Percentiles rank a stretch among this genome's conserved stretches.
These are phyloP conservation scores for Metarhizium rileyi DNA, from an alignment of 2,329 filamentous ascomycete species.

Conservation along the genomic window DNA sequence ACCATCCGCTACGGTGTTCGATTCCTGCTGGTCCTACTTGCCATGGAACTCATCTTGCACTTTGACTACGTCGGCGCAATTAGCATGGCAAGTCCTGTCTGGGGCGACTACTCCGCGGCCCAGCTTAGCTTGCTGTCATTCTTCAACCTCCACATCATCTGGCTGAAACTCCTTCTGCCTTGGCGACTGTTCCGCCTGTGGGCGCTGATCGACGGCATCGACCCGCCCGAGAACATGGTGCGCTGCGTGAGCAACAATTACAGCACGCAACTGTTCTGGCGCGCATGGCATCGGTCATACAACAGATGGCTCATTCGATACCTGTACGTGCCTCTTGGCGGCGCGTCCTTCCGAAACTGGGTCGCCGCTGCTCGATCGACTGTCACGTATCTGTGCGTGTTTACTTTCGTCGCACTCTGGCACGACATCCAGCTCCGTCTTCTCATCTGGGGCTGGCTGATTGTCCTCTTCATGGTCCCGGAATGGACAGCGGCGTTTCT, in stretches of 20 bases:
- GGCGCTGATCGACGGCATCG: conserved; percentile 80
- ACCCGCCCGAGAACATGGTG: conserved; percentile 97
- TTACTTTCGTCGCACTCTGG: conserved; percentile 96
- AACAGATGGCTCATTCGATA: conserved; percentile 94
- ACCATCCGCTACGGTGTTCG: conserved; percentile 76
- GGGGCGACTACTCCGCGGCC: conserved; percentile 74
- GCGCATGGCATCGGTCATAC: conserved; percentile 89
- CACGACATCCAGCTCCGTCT: conserved; percentile 90
- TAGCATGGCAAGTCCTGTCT: conserved; percentile 67
- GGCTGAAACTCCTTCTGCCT: conserved; percentile 91
- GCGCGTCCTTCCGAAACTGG: conserved; percentile 42
- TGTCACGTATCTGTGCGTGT: conserved; percentile 71
- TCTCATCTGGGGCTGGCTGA: conserved; percentile 93
- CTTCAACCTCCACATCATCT: conserved; percentile 95
- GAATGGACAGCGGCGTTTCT: conserved; percentile 64
- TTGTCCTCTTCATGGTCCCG: conserved; percentile 87
- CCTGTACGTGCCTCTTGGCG: conserved; percentile 85
- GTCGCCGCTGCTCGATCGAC: conserved; percentile 47
- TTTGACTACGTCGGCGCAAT: conserved; percentile 93
- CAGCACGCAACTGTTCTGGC: conserved; percentile 85
- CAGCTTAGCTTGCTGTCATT: conserved; percentile 86
- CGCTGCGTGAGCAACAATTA: conserved; percentile 95
- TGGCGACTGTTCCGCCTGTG: conserved; percentile 99
- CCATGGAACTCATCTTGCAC: conserved; percentile 87
- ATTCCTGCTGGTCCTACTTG: conserved; percentile 68